These are phyloP conservation scores for Mycena chlorophos DNA, from an alignment of 768 basidiomycete genomes.

Conservation along the genomic window DNA sequence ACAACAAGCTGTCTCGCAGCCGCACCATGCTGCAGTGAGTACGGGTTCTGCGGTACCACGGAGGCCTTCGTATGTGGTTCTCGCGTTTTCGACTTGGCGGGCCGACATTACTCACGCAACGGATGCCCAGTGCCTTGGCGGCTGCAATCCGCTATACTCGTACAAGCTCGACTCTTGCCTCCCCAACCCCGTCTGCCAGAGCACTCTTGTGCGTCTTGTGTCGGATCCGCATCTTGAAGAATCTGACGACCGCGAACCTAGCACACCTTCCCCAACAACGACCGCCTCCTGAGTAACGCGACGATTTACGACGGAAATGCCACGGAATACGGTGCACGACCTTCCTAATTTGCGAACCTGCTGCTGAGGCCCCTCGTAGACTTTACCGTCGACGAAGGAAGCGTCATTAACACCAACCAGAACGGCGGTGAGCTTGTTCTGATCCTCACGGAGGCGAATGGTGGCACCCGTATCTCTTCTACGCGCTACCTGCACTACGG, in stretches of 20 bases:
- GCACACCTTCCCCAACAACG: conserved; percentile 65
- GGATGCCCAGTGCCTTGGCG: conserved; percentile 74
- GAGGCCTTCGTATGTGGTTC: conserved; percentile 30
- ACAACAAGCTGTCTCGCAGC: conserved; percentile 44
- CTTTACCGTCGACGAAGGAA: conserved; percentile 71
- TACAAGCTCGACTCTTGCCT: conserved; percentile 62
- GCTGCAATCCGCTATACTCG: conserved; percentile 82
- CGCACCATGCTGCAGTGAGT: conserved; percentile 61
- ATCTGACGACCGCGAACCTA: too few species aligned
- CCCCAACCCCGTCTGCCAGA: conserved; percentile 72
- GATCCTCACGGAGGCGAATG: conserved; percentile 65
- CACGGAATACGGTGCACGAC: conserved; percentile 55
- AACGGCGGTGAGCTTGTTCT: conserved; percentile 66
- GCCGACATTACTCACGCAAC: background rate
- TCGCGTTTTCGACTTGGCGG: background rate
- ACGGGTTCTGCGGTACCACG: conserved; percentile 49
- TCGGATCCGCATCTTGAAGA: background rate
- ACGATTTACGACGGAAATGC: conserved; percentile 76
- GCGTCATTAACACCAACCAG: conserved; percentile 61
- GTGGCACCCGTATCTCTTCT: conserved; percentile 76
- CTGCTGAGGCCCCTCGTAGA: conserved; percentile 39
- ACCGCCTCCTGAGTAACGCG: conserved; percentile 64
- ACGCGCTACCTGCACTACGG: conserved; percentile 86
- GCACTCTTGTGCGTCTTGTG: conserved; percentile 47
- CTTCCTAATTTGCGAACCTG: background rate